A percentile compares a stretch with the other conserved stretches of the same genome.
These are phyloP conservation scores for Datisca glomerata DNA, from an alignment of 306 rosid genomes.

Conservation along the genomic window DNA sequence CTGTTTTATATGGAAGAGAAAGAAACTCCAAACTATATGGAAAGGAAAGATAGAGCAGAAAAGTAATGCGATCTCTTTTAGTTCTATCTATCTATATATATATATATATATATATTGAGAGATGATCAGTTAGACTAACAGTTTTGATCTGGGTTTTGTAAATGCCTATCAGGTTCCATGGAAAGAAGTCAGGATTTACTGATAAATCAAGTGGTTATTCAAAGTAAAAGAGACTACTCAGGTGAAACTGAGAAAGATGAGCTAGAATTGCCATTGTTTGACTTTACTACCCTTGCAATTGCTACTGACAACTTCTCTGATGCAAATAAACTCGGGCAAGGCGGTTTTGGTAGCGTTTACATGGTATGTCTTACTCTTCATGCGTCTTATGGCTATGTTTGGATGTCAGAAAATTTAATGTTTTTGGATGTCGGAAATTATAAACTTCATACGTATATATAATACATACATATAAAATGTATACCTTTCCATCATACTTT, in stretches of 20 bases:
- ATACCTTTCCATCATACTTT: too few species aligned
- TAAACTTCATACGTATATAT: too few species aligned
- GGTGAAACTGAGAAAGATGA: slow-evolving; percentile 16
- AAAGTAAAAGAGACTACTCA: not conserved
- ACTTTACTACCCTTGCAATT: slow-evolving; percentile 22
- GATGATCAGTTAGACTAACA: too few species aligned
- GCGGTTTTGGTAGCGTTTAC: slow-evolving; percentile 49
- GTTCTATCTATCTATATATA: too few species aligned
- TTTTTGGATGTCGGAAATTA: too few species aligned
- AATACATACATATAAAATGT: too few species aligned
- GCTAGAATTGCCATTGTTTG: slow-evolving; percentile 34
- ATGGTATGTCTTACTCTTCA: slow-evolving; percentile 23
- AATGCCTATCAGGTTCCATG: not conserved
- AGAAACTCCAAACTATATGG: not conserved
- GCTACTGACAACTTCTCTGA: slow-evolving; percentile 31
- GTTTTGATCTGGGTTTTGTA: not conserved
- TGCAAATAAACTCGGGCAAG: slow-evolving; percentile 33
- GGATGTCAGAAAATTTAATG: too few species aligned
- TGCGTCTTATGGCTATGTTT: too few species aligned
- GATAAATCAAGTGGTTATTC: not conserved
- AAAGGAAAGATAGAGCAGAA: not conserved
- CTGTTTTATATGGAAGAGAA: slow-evolving; percentile 3
- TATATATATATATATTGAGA: too few species aligned
- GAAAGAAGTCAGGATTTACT: slow-evolving; percentile 5
- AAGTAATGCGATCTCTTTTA: too few species aligned